Evolutionary conservation across 495 filamentous ascomycete species (phyloP).

Genomic region (Penicillium arizonense): DNA sequence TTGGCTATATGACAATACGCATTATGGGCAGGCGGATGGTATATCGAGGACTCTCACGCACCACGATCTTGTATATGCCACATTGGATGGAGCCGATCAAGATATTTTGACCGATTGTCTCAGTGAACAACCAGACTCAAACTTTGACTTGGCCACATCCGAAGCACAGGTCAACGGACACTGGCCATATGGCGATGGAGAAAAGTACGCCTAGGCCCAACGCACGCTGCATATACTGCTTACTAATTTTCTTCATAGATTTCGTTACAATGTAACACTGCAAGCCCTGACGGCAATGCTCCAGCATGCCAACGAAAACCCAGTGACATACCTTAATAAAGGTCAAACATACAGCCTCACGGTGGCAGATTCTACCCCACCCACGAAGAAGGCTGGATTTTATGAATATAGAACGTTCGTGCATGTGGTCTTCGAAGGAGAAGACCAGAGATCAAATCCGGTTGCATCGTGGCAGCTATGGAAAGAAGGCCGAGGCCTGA

Average conservation of each 20-base stretch:
- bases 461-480: slow-evolving; percentile 88
- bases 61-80: slow-evolving; percentile 66
- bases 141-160: slow-evolving; percentile 6
- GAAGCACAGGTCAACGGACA: slow-evolving; percentile 4
- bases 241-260: slow-evolving; percentile 51
- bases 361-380: slow-evolving; percentile 61
- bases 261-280: slow-evolving; percentile 79
- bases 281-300: slow-evolving; percentile 97
- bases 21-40: slow-evolving; percentile 48
- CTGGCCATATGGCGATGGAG: slow-evolving; percentile 13
- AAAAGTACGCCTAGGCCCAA: slow-evolving; percentile 46
- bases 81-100: slow-evolving; percentile 56
- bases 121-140: slow-evolving; percentile 24
- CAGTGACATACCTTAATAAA: slow-evolving; percentile 93
- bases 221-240: not conserved
- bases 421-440: slow-evolving; percentile 90
- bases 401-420: slow-evolving; percentile 78
- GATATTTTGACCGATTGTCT: slow-evolving; percentile 49
- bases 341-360: slow-evolving; percentile 87
- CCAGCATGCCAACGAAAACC: slow-evolving; percentile 78
- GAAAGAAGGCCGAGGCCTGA: slow-evolving; percentile 89
- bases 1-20: not conserved
- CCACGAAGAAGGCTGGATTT: slow-evolving; percentile 43
- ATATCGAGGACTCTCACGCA: slow-evolving; percentile 71
- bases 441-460: slow-evolving; percentile 77